Conservation (phyloP, 2,329 filamentous ascomycete genomes). For the Clarireedia monteithiana region DNA sequence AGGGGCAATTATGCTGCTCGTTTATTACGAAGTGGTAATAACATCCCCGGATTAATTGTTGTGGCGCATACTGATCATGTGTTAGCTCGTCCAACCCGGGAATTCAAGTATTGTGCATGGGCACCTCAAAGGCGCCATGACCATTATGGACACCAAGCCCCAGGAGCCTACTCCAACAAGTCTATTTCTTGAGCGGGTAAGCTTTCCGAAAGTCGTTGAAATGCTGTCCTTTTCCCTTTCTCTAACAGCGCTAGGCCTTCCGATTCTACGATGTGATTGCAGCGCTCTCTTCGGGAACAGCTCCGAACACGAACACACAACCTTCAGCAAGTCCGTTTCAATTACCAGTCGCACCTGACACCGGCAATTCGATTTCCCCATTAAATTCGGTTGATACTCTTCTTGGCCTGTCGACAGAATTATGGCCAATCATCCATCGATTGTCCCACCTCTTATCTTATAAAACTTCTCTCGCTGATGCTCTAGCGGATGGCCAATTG, state of each 20-base stretch:
- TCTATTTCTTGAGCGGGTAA: slow-evolving; percentile 52
- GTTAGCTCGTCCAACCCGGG: slow-evolving; percentile 52
- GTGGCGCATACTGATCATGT: slow-evolving; percentile 12
- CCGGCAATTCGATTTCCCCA: slow-evolving; percentile 33
- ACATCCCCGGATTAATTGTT: neutral
- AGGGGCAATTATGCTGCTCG: slow-evolving; percentile 51
- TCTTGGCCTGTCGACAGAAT: slow-evolving; percentile 52
- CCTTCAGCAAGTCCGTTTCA: slow-evolving; percentile 39
- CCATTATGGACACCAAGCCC: slow-evolving; percentile 46
- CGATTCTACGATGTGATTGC: slow-evolving; percentile 59
- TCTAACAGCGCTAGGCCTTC: slow-evolving; percentile 43
- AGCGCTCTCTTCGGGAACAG: slow-evolving; percentile 51
- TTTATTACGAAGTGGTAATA: slow-evolving; percentile 52
- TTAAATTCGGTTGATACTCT: slow-evolving; percentile 41
- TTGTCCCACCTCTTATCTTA: slow-evolving; percentile 47
- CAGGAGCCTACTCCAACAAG: slow-evolving; percentile 41
- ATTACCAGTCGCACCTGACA: slow-evolving; percentile 39
- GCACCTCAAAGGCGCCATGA: slow-evolving; percentile 53
- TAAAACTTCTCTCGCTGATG: slow-evolving; percentile 43
- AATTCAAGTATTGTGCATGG: slow-evolving; percentile 51
- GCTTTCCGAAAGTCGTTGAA: slow-evolving; percentile 11
- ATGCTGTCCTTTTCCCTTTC: neutral
- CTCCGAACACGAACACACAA: slow-evolving; percentile 45
- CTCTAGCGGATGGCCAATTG: slow-evolving; percentile 34
- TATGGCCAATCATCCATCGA: slow-evolving; percentile 57